These are phyloP conservation scores for Carex scoparia DNA, from an alignment of 176 grass and related monocot genomes.

Conservation along the genomic window DNA sequence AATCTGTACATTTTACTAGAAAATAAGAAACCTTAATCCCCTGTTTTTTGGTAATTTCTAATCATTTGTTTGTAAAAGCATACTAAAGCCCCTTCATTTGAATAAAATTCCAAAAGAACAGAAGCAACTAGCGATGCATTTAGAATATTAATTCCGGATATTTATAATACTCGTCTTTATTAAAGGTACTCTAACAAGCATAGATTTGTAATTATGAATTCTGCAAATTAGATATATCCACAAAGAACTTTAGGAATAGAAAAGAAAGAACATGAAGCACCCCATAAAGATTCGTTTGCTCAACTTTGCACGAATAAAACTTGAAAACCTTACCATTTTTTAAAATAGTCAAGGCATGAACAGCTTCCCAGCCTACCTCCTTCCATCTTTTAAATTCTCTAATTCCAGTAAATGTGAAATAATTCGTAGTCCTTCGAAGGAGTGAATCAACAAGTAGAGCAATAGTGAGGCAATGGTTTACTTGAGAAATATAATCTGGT, in stretches of 20 bases:
- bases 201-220: not conserved
- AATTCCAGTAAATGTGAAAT: no score
- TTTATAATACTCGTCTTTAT: not conserved
- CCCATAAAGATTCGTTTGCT: not conserved
- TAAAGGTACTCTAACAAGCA: not conserved
- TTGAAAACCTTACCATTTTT: not conserved
- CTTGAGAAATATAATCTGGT: not conserved
- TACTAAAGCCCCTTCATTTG: not conserved
- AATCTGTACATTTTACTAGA: not conserved
- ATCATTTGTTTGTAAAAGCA: not conserved
- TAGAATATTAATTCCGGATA: not conserved
- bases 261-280: not conserved
- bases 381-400: not conserved
- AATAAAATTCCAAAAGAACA: not conserved
- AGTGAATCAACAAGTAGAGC: not conserved
- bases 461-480: not conserved
- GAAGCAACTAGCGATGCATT: not conserved
- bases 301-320: not conserved
- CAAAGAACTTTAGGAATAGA: not conserved
- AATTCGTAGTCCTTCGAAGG: no score
- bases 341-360: conserved; percentile 1
- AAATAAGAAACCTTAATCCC: not conserved
- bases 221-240: not conserved
- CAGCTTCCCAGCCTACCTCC: not conserved
- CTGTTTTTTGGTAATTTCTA: not conserved